Conservation (phyloP, 2,329 filamentous ascomycete species). For the Purpureocillium lavendulum region DNA sequence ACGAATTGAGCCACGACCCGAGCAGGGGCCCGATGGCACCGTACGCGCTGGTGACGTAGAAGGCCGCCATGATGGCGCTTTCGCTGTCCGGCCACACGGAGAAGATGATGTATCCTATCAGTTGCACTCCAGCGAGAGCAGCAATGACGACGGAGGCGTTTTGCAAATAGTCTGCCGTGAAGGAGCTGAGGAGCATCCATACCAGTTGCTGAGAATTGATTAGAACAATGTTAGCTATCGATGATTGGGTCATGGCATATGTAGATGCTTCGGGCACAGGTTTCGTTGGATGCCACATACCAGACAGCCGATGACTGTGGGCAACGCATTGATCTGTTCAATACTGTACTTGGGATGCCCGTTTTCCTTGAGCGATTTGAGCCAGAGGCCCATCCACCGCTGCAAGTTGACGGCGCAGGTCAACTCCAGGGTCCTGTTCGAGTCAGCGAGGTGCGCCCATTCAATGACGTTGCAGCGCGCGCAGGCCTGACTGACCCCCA, state of each 20-base stretch:
- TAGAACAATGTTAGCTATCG: slow-evolving; percentile 1
- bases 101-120: slow-evolving; percentile 6
- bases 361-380: background rate
- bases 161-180: slow-evolving; percentile 5
- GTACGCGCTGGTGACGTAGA: slow-evolving; percentile 5
- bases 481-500: slow-evolving; percentile 4
- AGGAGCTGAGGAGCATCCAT: slow-evolving; percentile 5
- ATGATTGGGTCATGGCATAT: too few species aligned
- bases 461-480: too few species aligned
- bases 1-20: slow-evolving; percentile 6
- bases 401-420: slow-evolving; percentile 5
- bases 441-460: too few species aligned
- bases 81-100: background rate
- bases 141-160: slow-evolving; percentile 4
- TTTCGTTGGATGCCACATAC: too few species aligned
- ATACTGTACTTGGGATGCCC: background rate
- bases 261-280: too few species aligned
- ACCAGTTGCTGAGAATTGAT: slow-evolving; percentile 1
- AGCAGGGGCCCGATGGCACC: slow-evolving; percentile 5
- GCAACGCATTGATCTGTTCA: slow-evolving; percentile 2
- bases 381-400: slow-evolving; percentile 8
- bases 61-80: slow-evolving; percentile 4
- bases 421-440: slow-evolving; percentile 2
- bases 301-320: slow-evolving; percentile 1
- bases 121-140: slow-evolving; percentile 1